Conservation (phyloP, 2,329 filamentous ascomycete species). For the Ascochyta fabae region DNA sequence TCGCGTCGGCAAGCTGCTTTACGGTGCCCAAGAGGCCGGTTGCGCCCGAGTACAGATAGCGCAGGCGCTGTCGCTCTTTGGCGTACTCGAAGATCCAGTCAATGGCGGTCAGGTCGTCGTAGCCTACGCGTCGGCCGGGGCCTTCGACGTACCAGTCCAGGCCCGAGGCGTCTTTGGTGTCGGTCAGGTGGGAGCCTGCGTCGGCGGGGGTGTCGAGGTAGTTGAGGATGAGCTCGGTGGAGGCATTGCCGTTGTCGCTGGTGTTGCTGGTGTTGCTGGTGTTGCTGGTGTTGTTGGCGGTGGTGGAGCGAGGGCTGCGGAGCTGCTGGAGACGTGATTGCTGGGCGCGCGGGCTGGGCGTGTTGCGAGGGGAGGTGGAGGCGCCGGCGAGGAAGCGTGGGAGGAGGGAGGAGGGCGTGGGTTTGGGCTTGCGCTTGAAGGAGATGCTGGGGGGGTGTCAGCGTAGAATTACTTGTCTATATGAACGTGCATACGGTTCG, state of each 20-base stretch:
- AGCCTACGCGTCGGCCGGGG: slow-evolving; percentile 86
- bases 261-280: no score
- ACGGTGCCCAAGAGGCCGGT: slow-evolving; percentile 75
- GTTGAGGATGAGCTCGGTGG: slow-evolving; percentile 51
- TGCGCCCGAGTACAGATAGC: slow-evolving; percentile 73
- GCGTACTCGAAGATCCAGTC: slow-evolving; percentile 99
- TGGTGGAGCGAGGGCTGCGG: slow-evolving; percentile 12
- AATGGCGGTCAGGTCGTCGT: slow-evolving; percentile 95
- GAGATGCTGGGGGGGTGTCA: slow-evolving; percentile 56
- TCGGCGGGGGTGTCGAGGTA: slow-evolving; percentile 50
- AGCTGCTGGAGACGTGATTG: slow-evolving; percentile 34
- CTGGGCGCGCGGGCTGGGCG: slow-evolving; percentile 34
- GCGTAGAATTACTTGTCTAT: neutral
- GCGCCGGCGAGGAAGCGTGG: slow-evolving; percentile 52
- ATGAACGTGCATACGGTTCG: slow-evolving; percentile 46
- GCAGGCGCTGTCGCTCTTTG: slow-evolving; percentile 87
- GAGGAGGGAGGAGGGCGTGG: slow-evolving; percentile 49
- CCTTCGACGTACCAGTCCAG: slow-evolving; percentile 90
- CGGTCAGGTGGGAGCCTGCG: slow-evolving; percentile 47
- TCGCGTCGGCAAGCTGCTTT: slow-evolving; percentile 77
- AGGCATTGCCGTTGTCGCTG: slow-evolving; percentile 29
- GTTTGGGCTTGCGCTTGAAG: slow-evolving; percentile 73
- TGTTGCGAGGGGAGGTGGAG: slow-evolving; percentile 10
- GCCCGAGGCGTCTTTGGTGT: slow-evolving; percentile 53
- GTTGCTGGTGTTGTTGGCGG: slow-evolving; percentile 23